Evolutionary conservation across 2,329 filamentous ascomycete genomes (phyloP).

Genomic region (Hypoxylon sp.): DNA sequence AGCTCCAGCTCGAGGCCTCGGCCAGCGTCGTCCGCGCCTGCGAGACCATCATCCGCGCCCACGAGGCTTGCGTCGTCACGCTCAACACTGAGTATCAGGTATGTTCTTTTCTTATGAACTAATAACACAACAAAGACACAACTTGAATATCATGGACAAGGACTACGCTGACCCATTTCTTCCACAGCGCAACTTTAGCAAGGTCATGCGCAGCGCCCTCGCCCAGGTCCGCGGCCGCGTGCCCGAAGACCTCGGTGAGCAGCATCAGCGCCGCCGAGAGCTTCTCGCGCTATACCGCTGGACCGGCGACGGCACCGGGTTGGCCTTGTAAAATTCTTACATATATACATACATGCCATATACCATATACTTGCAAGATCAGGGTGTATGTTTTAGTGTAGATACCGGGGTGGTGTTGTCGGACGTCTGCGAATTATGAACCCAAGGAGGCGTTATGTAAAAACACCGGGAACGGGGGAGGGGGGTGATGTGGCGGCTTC

Average conservation of each 20-base stretch:
- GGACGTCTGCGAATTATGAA: conserved; percentile 14
- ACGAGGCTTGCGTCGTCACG: conserved; percentile 94
- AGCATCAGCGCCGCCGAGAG: conserved; percentile 83
- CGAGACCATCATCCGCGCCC: conserved; percentile 89
- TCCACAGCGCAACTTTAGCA: conserved; percentile 84
- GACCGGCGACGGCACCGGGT: conserved; percentile 88
- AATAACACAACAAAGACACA: too few relatives aligned
- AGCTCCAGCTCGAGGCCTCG: conserved; percentile 83
- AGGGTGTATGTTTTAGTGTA: conserved; percentile 13
- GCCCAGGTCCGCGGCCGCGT: conserved; percentile 85
- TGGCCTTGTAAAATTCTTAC: conserved; percentile 69
- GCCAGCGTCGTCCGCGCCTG: conserved; percentile 86
- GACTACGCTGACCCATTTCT: conserved; percentile 8
- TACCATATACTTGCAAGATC: conserved; percentile 20
- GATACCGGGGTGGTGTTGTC: conserved; percentile 13
- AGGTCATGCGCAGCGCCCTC: conserved; percentile 93
- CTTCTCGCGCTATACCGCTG: conserved; percentile 87
- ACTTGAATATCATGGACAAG: not conserved
- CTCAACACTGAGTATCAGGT: conserved; percentile 95
- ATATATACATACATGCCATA: too few relatives aligned
- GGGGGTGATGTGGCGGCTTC: conserved; percentile 8
- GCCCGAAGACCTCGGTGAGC: conserved; percentile 84
- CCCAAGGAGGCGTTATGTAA: conserved; percentile 17
- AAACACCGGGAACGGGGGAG: too few relatives aligned
- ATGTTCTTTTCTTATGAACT: conserved; percentile 49